phyloP scores from a whole-genome alignment of 75 land plant species.

The Ceratopteris richardii region DNA sequence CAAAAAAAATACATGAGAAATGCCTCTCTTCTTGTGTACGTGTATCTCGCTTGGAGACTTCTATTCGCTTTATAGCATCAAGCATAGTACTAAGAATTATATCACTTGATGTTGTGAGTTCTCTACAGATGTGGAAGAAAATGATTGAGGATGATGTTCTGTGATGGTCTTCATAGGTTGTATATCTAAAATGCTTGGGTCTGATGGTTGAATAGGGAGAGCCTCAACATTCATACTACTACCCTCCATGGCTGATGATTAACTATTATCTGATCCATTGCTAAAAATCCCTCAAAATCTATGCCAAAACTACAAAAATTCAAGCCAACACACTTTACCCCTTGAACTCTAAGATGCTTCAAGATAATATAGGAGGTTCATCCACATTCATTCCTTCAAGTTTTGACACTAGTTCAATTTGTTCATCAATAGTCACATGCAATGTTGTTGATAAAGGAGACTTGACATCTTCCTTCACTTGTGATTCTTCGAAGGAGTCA shows the following conservation, averaged over 20 bases:
- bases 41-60: too few relatives aligned
- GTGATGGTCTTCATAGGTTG: too few relatives aligned
- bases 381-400: slow-evolving; percentile 48
- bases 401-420: slow-evolving; percentile 25
- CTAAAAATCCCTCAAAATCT: slow-evolving; percentile 23
- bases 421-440: slow-evolving; percentile 19
- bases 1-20: too few relatives aligned
- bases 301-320: slow-evolving; percentile 86
- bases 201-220: neutral
- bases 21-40: too few relatives aligned
- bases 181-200: too few relatives aligned
- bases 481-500: slow-evolving; percentile 21
- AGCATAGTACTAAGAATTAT: too few relatives aligned
- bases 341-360: slow-evolving; percentile 80
- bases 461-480: slow-evolving; percentile 15
- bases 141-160: too few relatives aligned
- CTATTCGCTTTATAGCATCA: too few relatives aligned
- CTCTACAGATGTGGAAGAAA: too few relatives aligned
- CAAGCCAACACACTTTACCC: slow-evolving; percentile 52
- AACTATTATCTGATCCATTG: slow-evolving; percentile 2
- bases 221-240: neutral
- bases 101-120: too few relatives aligned
- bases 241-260: too few relatives aligned
- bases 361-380: slow-evolving; percentile 71
- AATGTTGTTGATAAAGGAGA: slow-evolving; percentile 19